Conservation (phyloP, 805 yeast genomes). For the Sugiyamaella americana region DNA sequence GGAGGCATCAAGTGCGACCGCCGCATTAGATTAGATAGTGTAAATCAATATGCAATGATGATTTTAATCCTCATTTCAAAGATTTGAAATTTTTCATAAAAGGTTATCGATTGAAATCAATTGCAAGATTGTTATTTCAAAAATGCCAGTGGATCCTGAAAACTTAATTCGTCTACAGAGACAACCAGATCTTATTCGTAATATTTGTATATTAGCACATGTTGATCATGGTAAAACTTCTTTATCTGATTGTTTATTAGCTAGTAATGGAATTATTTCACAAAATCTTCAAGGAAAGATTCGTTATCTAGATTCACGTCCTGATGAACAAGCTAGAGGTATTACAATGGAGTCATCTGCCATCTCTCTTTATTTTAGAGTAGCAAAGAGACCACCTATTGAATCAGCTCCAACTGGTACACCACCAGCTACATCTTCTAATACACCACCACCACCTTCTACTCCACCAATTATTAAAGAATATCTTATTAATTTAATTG, state of each 20-base stretch:
- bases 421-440: too few species aligned
- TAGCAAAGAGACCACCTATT: constrained; percentile 36
- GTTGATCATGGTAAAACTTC: constrained; percentile 99
- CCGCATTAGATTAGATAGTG: too few species aligned
- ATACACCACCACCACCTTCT: constrained; percentile 14
- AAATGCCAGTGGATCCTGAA: constrained; percentile 38
- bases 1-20: too few species aligned
- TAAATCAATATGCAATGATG: too few species aligned
- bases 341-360: constrained; percentile 98
- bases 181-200: constrained; percentile 65
- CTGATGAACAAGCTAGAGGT: constrained; percentile 93
- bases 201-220: constrained; percentile 93
- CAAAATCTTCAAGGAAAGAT: constrained; percentile 94
- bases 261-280: constrained; percentile 94
- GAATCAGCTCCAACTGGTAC: constrained; percentile 13
- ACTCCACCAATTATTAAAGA: constrained; percentile 53
- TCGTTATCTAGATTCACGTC: constrained; percentile 85
- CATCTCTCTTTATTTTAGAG: constrained; percentile 82
- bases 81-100: too few species aligned
- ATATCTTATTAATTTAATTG: constrained; percentile 83
- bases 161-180: constrained; percentile 62
- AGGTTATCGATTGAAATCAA: too few species aligned
- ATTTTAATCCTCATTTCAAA: too few species aligned
- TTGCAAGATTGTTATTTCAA: too few species aligned
- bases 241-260: constrained; percentile 81